Evolutionary conservation across 2,329 filamentous ascomycete species (phyloP), one percentile per base, ranked within the genome.

Genomic region (Diaporthe capsici): DNA sequence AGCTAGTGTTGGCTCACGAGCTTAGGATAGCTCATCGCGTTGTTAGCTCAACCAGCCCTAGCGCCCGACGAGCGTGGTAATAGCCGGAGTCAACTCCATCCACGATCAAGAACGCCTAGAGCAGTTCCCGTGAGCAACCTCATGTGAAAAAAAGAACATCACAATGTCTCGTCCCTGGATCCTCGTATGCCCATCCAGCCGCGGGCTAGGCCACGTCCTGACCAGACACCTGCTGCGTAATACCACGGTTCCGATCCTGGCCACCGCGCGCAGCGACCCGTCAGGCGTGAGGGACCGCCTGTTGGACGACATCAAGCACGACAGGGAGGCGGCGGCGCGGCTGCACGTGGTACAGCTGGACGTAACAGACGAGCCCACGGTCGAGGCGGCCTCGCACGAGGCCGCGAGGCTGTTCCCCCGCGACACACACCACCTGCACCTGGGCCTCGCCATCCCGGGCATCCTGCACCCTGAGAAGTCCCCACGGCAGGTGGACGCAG

Each of bases 381-480:
- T 97, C 53, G 80, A 84, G 63, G 88, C 89, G 53, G 91, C 93
- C 25, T 86, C 90, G 5, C 81, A 82, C 20, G 79, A 79, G 63
- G 91, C 91, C 39, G 84, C 85, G 31, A 81, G 84, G 9, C 84
- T 90, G 12, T 93, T 93, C 82, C 88, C 90, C 2, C 74, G 82
- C 0, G 81, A 82, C 17, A 83, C 83, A 12, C 83, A 91, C 79
- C 91, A 94, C 78, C 88, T 97, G 17, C 93, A 92, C 76, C 88
- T 96, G 58, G 90, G 90, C 3, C 90, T 95, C 79, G 90, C 90
- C 42, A 84, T 95, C 3, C 93, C 94, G 0, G 95, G 94, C 0
- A 87, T 96, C 51, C 88, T 97, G 15, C 88, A 90, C 79, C 91
- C 94, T 0, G 95, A 97, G 81, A 95, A 93, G 82, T 90, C 91